Percentiles rank a stretch among this genome's conserved stretches.
phyloP scores from a whole-genome alignment of 1,284 basidiomycete genomes.

The Macrocybe sp. region DNA sequence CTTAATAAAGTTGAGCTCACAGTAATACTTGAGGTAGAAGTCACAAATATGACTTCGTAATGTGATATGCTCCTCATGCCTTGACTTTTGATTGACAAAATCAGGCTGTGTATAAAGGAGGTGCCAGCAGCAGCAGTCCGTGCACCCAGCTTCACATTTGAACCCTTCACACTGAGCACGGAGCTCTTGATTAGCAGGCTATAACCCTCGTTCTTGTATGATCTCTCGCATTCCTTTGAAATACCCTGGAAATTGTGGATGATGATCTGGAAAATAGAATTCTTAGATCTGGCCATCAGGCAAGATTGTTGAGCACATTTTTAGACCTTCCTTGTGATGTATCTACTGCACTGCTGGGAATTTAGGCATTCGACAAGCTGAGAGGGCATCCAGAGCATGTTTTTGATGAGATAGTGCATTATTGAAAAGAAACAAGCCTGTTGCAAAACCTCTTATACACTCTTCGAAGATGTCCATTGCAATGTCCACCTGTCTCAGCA shows the following conservation, averaged over 20 bases:
- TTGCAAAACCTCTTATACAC: constrained; percentile 18
- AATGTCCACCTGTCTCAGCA: constrained; percentile 21
- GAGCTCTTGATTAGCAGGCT: neutral
- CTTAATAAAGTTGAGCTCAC: constrained; percentile 3
- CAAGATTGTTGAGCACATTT: no score
- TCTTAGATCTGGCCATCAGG: no score
- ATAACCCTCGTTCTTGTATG: neutral
- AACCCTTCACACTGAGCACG: constrained; percentile 16
- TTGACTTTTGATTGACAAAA: no score
- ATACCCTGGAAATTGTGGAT: constrained; percentile 1
- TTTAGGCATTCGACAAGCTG: no score
- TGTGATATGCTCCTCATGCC: constrained; percentile 18
- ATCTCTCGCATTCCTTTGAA: constrained; percentile 7
- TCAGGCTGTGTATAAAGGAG: no score
- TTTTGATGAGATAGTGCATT: no score
- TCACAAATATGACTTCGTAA: constrained; percentile 13
- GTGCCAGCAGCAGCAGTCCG: constrained; percentile 21
- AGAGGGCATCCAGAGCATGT: no score
- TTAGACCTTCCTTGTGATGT: no score
- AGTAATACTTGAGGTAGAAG: constrained; percentile 7
- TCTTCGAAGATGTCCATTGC: constrained; percentile 30
- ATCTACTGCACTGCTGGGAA: no score
- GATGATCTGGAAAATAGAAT: constrained; percentile 21
- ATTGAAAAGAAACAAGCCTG: constrained; percentile 28
- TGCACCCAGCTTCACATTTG: no score